phyloP scores from a whole-genome alignment of 2,329 filamentous ascomycete species.

The Dichotomopilus funicola region DNA sequence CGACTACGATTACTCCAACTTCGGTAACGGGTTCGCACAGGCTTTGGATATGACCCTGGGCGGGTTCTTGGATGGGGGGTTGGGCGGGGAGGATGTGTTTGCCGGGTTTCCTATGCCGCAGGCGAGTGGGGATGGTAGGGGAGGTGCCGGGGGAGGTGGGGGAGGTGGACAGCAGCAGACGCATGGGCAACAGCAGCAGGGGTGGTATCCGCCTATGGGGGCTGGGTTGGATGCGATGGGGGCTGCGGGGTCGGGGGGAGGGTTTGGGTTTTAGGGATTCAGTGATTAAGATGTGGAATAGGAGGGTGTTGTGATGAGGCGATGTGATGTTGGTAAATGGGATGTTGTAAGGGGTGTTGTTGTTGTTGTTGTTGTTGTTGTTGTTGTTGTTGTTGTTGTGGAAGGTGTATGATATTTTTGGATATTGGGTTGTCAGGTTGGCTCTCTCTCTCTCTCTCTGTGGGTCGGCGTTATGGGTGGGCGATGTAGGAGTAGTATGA shows the following conservation, averaged over 20 bases:
- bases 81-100: no score
- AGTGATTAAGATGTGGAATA: not conserved
- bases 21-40: conserved; percentile 37
- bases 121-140: conserved; percentile 27
- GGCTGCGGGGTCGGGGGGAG: not conserved
- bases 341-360: no score
- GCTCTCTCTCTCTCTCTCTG: no score
- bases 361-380: no score
- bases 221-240: not conserved
- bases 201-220: conserved; percentile 1
- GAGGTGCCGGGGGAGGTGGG: conserved; percentile 25
- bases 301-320: not conserved
- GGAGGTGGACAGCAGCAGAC: not conserved
- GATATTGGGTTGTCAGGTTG: no score
- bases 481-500: no score
- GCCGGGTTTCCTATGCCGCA: conserved; percentile 19
- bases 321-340: no score
- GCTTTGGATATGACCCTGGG: conserved; percentile 39
- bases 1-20: conserved; percentile 32
- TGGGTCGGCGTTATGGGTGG: no score
- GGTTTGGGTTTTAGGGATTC: conserved; percentile 3
- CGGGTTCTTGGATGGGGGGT: conserved; percentile 27
- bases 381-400: no score
- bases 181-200: not conserved
- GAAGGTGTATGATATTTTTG: no score